Evolutionary conservation across 75 land plant species (phyloP).

Genomic region (Adiantum capillusveneris): DNA sequence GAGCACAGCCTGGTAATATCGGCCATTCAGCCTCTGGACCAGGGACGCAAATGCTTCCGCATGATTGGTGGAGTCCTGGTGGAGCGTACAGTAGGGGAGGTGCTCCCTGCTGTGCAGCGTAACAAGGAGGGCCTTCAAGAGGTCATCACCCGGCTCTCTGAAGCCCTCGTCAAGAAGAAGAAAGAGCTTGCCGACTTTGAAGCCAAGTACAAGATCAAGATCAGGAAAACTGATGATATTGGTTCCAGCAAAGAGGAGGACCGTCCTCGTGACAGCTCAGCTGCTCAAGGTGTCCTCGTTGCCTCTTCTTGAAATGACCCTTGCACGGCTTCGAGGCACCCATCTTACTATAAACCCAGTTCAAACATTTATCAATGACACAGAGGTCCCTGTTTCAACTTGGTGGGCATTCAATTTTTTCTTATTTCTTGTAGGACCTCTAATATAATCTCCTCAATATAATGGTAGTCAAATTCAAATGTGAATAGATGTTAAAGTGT

Average conservation of each 20-base stretch:
- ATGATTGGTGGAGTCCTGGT: slow-evolving; percentile 97
- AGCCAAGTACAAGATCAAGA: slow-evolving; percentile 81
- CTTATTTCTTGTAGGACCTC: too few relatives aligned
- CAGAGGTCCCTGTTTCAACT: too few relatives aligned
- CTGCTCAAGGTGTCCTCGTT: slow-evolving; percentile 87
- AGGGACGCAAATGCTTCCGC: slow-evolving; percentile 68
- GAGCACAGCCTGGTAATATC: slow-evolving; percentile 81
- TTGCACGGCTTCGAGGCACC: too few relatives aligned
- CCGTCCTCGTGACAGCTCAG: slow-evolving; percentile 48
- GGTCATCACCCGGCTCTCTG: slow-evolving; percentile 65
- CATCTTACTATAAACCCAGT: too few relatives aligned
- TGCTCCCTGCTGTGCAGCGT: slow-evolving; percentile 85
- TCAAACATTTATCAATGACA: too few relatives aligned
- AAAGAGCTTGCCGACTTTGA: slow-evolving; percentile 84
- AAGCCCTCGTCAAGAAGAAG: slow-evolving; percentile 80
- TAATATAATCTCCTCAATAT: too few relatives aligned
- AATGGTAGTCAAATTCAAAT: too few relatives aligned
- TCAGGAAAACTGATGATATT: slow-evolving; percentile 50
- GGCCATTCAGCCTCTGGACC: slow-evolving; percentile 92
- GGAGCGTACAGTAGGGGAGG: slow-evolving; percentile 88
- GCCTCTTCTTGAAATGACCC: slow-evolving; percentile 37
- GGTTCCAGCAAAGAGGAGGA: slow-evolving; percentile 38
- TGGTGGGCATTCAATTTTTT: too few relatives aligned
- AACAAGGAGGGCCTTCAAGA: slow-evolving; percentile 91
- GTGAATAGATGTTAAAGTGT: too few relatives aligned